A percentile compares a stretch with the other conserved stretches of the same genome.
phyloP scores from a whole-genome alignment of 371 early-diverging fungal genomes.

The Syncephalis plumigaleata region DNA sequence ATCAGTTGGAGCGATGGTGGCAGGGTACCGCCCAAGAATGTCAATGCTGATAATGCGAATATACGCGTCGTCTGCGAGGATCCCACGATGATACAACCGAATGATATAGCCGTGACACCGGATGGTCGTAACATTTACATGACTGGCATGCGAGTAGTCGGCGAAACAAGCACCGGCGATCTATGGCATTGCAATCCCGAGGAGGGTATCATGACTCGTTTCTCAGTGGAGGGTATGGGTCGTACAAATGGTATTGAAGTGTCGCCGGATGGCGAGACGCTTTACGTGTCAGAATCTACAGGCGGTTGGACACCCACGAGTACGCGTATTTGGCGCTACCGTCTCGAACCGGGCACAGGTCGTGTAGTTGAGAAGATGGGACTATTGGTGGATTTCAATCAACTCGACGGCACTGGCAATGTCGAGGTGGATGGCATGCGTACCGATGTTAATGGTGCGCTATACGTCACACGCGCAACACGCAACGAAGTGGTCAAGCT shows the following conservation, averaged over 20 bases:
- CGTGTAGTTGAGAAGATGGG: slow-evolving; percentile 5
- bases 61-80: slow-evolving; percentile 12
- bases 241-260: slow-evolving; percentile 35
- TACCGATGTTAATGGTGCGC: slow-evolving; percentile 18
- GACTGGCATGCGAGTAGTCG: slow-evolving; percentile 21
- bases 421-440: slow-evolving; percentile 34
- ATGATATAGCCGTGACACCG: slow-evolving; percentile 23
- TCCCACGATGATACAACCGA: slow-evolving; percentile 21
- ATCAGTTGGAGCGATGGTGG: no score
- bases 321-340: slow-evolving; percentile 15
- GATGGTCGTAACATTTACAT: slow-evolving; percentile 15
- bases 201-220: neutral
- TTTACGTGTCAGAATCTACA: slow-evolving; percentile 25
- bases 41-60: no score
- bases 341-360: neutral
- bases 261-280: slow-evolving; percentile 19
- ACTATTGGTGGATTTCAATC: slow-evolving; percentile 18
- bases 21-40: no score
- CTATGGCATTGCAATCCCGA: slow-evolving; percentile 21
- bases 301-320: slow-evolving; percentile 10
- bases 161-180: slow-evolving; percentile 14
- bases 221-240: slow-evolving; percentile 10
- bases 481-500: slow-evolving; percentile 17
- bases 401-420: slow-evolving; percentile 14
- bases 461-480: slow-evolving; percentile 25